phyloP scores from a whole-genome alignment of 805 yeast genomes.

The Candida nanaspora region DNA sequence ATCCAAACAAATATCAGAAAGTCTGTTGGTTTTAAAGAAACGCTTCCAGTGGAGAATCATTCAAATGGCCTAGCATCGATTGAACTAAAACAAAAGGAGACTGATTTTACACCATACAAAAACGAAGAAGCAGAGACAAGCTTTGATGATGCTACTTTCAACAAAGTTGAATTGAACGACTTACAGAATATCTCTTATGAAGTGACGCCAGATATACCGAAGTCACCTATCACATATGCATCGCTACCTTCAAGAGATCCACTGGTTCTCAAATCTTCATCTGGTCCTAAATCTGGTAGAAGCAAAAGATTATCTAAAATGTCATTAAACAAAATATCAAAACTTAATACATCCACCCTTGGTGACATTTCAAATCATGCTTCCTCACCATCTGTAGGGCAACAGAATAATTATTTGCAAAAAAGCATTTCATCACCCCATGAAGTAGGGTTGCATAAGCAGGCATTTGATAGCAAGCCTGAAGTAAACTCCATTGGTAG shows the following conservation, averaged over 20 bases:
- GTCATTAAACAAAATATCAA: slow-evolving; percentile 6
- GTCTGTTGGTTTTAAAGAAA: neutral
- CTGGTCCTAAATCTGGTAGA: neutral
- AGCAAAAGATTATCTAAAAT: neutral
- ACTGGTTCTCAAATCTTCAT: slow-evolving; percentile 17
- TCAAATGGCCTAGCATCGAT: too few relatives aligned
- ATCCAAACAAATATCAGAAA: neutral
- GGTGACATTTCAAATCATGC: too few relatives aligned
- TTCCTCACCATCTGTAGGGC: too few relatives aligned
- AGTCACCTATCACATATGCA: slow-evolving; percentile 26
- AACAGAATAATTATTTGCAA: too few relatives aligned
- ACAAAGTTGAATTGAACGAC: neutral
- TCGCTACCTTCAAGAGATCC: slow-evolving; percentile 27
- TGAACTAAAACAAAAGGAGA: too few relatives aligned
- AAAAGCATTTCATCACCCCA: too few relatives aligned
- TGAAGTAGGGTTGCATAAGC: too few relatives aligned
- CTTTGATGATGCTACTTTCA: neutral
- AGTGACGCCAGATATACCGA: slow-evolving; percentile 6
- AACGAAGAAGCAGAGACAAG: neutral
- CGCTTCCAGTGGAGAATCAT: too few relatives aligned
- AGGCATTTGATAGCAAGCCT: too few relatives aligned
- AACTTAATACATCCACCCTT: neutral
- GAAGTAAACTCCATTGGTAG: too few relatives aligned
- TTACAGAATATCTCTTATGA: neutral
- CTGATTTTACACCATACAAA: neutral